Evolutionary conservation across 306 rosid species (phyloP).

Genomic region (Rubus idaeus): DNA sequence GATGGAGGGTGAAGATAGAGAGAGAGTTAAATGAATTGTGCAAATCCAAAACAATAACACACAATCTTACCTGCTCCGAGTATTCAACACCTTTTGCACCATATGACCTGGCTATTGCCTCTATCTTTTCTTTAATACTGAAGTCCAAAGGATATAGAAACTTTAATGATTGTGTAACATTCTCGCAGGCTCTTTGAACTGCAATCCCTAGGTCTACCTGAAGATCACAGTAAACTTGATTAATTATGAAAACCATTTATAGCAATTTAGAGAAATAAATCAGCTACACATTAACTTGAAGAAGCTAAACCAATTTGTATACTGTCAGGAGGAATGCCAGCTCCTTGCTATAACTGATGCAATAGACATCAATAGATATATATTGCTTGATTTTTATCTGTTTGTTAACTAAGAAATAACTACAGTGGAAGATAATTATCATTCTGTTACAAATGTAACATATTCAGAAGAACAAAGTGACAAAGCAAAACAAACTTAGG

Average conservation of each 20-base stretch:
- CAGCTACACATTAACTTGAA: background rate
- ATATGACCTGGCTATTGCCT: constrained; percentile 90
- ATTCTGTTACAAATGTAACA: background rate
- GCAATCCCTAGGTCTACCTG: constrained; percentile 94
- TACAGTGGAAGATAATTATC: background rate
- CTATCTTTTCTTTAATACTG: constrained; percentile 84
- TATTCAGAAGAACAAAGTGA: background rate
- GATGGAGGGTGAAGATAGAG: background rate
- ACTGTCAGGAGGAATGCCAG: background rate
- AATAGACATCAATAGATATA: background rate
- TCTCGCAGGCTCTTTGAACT: constrained; percentile 87
- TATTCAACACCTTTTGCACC: constrained; percentile 86
- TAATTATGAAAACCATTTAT: constrained; percentile 12
- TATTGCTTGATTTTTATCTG: background rate
- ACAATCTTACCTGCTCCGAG: constrained; percentile 77
- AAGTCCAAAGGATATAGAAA: constrained; percentile 77
- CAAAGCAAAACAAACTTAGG: background rate
- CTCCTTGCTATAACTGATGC: background rate
- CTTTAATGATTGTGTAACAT: constrained; percentile 67
- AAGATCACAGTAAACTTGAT: constrained; percentile 27
- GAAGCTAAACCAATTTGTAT: background rate
- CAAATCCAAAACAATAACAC: background rate
- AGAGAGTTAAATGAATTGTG: background rate
- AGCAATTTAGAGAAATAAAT: background rate
- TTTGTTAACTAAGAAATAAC: background rate